Evolutionary conservation across 2,329 filamentous ascomycete species (phyloP).

Genomic region (Nothophoma quercina): DNA sequence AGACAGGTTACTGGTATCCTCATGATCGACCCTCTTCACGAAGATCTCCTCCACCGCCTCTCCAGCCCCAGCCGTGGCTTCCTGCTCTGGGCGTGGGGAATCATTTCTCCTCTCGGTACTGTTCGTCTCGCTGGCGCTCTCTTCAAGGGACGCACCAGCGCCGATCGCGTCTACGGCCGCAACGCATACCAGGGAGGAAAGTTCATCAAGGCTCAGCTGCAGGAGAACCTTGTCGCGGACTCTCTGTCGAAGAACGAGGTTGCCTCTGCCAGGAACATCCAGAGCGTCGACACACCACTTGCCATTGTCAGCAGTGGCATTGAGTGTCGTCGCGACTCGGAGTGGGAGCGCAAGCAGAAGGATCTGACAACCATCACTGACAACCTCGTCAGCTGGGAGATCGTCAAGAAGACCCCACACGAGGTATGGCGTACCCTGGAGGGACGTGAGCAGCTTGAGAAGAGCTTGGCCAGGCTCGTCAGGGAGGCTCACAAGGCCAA

Average conservation of each 20-base stretch:
- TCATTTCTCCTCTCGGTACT: slow-evolving; percentile 86
- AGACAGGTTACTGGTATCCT: slow-evolving; percentile 78
- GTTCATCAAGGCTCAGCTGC: slow-evolving; percentile 86
- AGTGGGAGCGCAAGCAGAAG: slow-evolving; percentile 85
- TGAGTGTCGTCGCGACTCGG: slow-evolving; percentile 68
- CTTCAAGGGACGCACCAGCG: slow-evolving; percentile 78
- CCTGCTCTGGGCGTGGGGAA: slow-evolving; percentile 82
- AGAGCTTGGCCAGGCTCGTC: slow-evolving; percentile 75
- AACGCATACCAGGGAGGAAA: slow-evolving; percentile 82
- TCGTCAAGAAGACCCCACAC: slow-evolving; percentile 84
- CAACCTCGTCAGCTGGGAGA: slow-evolving; percentile 82
- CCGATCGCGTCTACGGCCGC: slow-evolving; percentile 85
- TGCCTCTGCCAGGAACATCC: slow-evolving; percentile 77
- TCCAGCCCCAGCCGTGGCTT: slow-evolving; percentile 77
- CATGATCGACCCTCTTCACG: slow-evolving; percentile 87
- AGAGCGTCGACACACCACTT: slow-evolving; percentile 76
- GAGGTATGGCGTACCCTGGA: slow-evolving; percentile 82
- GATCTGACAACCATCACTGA: slow-evolving; percentile 82
- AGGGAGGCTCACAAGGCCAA: slow-evolving; percentile 39
- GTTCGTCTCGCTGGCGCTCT: slow-evolving; percentile 81
- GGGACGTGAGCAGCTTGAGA: slow-evolving; percentile 78
- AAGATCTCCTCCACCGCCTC: slow-evolving; percentile 77
- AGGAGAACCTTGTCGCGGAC: slow-evolving; percentile 88
- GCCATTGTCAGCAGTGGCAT: slow-evolving; percentile 84
- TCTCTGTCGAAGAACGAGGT: slow-evolving; percentile 87